Percentiles rank a stretch among this genome's conserved stretches.
phyloP scores from a whole-genome alignment of 306 rosid genomes.

The Fragaria ananassa region DNA sequence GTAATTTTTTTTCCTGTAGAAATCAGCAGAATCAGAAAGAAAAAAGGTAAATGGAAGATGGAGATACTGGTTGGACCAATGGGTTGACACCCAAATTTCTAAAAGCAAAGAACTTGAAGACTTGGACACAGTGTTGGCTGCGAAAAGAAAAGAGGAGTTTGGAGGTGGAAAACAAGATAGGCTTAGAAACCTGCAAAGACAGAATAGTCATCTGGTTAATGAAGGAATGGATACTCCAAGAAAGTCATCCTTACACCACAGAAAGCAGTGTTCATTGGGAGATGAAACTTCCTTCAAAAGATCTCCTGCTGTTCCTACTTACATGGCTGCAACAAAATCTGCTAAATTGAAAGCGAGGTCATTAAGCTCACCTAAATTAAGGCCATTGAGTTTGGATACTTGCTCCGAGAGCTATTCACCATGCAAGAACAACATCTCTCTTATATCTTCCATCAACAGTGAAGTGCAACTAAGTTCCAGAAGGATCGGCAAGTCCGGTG shows the following conservation, averaged over 20 bases:
- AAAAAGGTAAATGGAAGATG: constrained; percentile 75
- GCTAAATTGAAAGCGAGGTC: constrained; percentile 74
- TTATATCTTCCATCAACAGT: constrained; percentile 44
- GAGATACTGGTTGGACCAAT: constrained; percentile 92
- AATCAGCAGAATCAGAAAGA: constrained; percentile 82
- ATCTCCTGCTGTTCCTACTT: constrained; percentile 72
- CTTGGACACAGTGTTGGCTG: constrained; percentile 54
- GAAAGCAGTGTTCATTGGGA: constrained; percentile 58
- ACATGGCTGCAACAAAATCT: constrained; percentile 97
- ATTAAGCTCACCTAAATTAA: constrained; percentile 64
- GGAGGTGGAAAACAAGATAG: constrained; percentile 38
- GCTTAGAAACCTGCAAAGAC: constrained; percentile 35
- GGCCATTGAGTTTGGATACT: constrained; percentile 48
- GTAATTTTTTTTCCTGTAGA: constrained; percentile 36
- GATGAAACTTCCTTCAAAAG: constrained; percentile 52
- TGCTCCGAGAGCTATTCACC: constrained; percentile 69
- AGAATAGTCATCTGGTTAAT: constrained; percentile 6
- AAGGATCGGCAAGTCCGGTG: constrained; percentile 26
- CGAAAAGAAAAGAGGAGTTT: constrained; percentile 37
- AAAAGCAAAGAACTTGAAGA: constrained; percentile 92
- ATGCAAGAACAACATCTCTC: constrained; percentile 61
- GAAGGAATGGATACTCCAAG: constrained; percentile 60
- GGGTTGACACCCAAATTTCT: constrained; percentile 94
- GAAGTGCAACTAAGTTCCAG: constrained; percentile 34
- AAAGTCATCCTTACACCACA: constrained; percentile 41